phyloP scores from a whole-genome alignment of 176 grass and related monocot species.

The Pontederia crassipes region DNA sequence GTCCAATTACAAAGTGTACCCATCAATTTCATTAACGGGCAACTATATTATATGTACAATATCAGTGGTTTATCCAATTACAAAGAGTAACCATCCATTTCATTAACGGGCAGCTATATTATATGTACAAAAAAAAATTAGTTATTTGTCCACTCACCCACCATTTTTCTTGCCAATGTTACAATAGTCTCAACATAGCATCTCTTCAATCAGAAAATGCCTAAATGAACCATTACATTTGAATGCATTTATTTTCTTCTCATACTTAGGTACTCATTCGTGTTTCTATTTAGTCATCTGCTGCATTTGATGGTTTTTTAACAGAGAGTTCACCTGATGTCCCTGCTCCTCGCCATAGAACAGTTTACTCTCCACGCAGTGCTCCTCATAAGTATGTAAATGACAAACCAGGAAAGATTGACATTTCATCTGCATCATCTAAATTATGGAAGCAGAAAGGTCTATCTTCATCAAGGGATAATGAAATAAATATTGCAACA shows the following conservation, averaged over 20 bases:
- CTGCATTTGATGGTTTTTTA: slow-evolving; percentile 11
- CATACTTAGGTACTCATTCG: not conserved
- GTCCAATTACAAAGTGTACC: no score
- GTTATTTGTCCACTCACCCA: no score
- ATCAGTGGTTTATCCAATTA: no score
- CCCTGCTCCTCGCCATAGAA: slow-evolving; percentile 31
- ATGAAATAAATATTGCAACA: slow-evolving; percentile 22
- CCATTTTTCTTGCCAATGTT: no score
- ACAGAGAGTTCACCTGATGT: slow-evolving; percentile 42
- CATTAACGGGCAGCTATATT: no score
- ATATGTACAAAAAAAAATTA: no score
- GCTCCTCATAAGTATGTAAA: slow-evolving; percentile 10
- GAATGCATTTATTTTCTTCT: not conserved
- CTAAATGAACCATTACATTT: no score
- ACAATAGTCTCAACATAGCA: no score
- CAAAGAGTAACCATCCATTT: no score
- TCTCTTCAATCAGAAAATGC: no score
- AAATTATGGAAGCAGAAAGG: slow-evolving; percentile 8
- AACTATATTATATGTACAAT: no score
- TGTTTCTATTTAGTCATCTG: slow-evolving; percentile 12
- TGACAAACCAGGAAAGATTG: not conserved
- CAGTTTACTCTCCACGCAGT: slow-evolving; percentile 8
- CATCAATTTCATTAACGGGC: no score
- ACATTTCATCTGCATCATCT: not conserved
- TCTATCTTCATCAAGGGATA: slow-evolving; percentile 3